Conservation (phyloP, 2,329 filamentous ascomycete genomes). For the Sphaerulina musiva region DNA sequence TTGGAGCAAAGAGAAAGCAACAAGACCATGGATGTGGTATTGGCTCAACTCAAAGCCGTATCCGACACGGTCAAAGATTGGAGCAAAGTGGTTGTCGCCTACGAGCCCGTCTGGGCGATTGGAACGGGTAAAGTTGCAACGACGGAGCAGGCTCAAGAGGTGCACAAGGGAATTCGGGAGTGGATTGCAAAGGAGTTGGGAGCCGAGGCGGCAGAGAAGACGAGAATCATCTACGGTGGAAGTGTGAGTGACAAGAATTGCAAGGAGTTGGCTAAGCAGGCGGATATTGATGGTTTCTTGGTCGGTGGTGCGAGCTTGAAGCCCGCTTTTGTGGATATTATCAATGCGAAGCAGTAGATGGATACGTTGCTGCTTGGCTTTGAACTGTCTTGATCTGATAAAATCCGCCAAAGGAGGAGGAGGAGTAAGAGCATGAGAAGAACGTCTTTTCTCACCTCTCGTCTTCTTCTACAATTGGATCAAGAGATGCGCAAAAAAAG, state of each 20-base stretch:
- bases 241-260: constrained; percentile 98
- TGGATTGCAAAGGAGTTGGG: constrained; percentile 76
- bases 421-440: too few species aligned
- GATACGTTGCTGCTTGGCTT: neutral
- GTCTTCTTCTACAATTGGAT: too few species aligned
- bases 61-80: constrained; percentile 75
- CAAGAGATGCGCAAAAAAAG: too few species aligned
- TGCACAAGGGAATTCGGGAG: constrained; percentile 82
- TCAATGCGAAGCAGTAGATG: constrained; percentile 50
- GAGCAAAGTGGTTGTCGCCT: constrained; percentile 91
- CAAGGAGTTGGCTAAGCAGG: constrained; percentile 80
- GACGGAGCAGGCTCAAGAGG: constrained; percentile 85
- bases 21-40: constrained; percentile 81
- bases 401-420: too few species aligned
- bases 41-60: constrained; percentile 75
- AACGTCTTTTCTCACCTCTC: too few species aligned
- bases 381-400: neutral
- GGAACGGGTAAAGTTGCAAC: constrained; percentile 91
- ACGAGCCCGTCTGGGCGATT: constrained; percentile 95
- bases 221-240: constrained; percentile 92
- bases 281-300: constrained; percentile 96
- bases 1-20: constrained; percentile 82
- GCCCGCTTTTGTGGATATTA: constrained; percentile 75
- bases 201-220: constrained; percentile 71
- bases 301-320: constrained; percentile 95